Evolutionary conservation across 805 yeast genomes (phyloP).

Genomic region (Saitoella complicata): DNA sequence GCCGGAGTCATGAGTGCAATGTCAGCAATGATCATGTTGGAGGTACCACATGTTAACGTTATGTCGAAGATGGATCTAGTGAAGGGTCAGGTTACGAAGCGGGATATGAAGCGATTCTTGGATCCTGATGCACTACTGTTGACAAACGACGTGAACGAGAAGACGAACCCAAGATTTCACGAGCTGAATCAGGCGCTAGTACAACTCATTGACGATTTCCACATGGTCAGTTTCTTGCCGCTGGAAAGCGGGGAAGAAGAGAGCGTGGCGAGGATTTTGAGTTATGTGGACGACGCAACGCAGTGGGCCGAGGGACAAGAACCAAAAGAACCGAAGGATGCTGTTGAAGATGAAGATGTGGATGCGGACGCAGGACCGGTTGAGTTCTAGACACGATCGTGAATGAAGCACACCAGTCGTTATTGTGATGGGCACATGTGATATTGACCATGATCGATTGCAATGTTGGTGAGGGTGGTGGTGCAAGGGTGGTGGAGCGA

Average conservation of each 20-base stretch:
- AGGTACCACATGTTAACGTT: constrained; percentile 85
- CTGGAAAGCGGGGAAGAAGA: constrained; percentile 64
- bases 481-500: too few species aligned
- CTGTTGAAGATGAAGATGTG: constrained; percentile 35
- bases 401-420: background rate
- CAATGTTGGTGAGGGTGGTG: too few species aligned
- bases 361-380: constrained; percentile 19
- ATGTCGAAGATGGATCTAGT: constrained; percentile 76
- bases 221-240: constrained; percentile 95
- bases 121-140: constrained; percentile 83
- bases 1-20: constrained; percentile 92
- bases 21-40: constrained; percentile 94
- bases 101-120: constrained; percentile 64
- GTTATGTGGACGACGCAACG: constrained; percentile 90
- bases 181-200: constrained; percentile 71
- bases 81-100: constrained; percentile 58
- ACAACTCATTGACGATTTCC: constrained; percentile 85
- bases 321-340: constrained; percentile 83
- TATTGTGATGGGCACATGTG: background rate
- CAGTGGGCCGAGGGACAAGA: constrained; percentile 97
- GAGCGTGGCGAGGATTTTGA: constrained; percentile 63
- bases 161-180: constrained; percentile 46
- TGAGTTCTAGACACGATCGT: background rate
- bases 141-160: constrained; percentile 32
- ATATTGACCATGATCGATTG: too few species aligned